phyloP scores from a whole-genome alignment of 1,139 yeast genomes.

The Lodderomyces beijingensis region DNA sequence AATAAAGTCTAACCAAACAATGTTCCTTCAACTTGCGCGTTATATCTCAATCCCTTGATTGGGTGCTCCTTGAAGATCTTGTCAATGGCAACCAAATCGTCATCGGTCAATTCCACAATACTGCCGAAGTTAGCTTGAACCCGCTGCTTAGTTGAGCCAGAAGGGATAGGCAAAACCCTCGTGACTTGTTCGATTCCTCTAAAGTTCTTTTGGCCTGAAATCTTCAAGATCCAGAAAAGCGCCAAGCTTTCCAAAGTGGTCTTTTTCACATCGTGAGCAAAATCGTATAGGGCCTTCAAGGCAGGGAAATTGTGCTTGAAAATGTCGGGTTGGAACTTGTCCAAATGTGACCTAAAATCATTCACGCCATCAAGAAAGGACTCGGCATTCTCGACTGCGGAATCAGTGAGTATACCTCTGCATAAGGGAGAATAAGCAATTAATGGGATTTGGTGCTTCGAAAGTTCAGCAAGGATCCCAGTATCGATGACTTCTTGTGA shows the following conservation, averaged over 20 bases:
- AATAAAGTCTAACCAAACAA: too few relatives aligned
- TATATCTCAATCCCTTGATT: constrained; percentile 16
- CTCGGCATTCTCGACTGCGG: constrained; percentile 34
- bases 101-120: constrained; percentile 43
- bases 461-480: constrained; percentile 57
- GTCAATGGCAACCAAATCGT: constrained; percentile 49
- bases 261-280: constrained; percentile 39
- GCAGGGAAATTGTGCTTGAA: constrained; percentile 47
- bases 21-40: constrained; percentile 12
- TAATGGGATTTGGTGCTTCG: constrained; percentile 50
- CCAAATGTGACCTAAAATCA: constrained; percentile 52
- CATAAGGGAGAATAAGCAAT: constrained; percentile 81
- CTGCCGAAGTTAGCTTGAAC: constrained; percentile 54
- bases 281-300: constrained; percentile 40
- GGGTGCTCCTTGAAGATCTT: constrained; percentile 23
- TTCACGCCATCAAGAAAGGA: constrained; percentile 37
- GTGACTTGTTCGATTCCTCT: constrained; percentile 42
- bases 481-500: constrained; percentile 53
- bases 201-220: constrained; percentile 24
- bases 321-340: constrained; percentile 57
- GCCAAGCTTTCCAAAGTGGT: constrained; percentile 67
- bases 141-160: constrained; percentile 57
- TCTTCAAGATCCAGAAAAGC: constrained; percentile 60
- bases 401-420: constrained; percentile 73
- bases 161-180: constrained; percentile 72